These are phyloP conservation scores for Aphanomyces astaci DNA, from an alignment of 352 stramenopile genomes.

Conservation along the genomic window DNA sequence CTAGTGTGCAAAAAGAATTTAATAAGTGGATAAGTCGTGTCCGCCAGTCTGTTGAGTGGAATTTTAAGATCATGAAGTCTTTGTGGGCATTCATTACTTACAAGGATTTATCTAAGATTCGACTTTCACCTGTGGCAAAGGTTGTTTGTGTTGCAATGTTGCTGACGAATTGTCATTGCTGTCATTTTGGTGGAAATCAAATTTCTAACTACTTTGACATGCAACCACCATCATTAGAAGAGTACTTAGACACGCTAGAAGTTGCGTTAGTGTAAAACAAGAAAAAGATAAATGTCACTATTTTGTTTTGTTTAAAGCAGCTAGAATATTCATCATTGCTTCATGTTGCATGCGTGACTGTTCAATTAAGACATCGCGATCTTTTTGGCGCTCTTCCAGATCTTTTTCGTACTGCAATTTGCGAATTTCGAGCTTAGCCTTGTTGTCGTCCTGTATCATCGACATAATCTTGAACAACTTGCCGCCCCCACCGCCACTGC, in stretches of 20 bases:
- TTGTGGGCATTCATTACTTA: conserved; percentile 11
- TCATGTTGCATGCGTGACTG: background rate
- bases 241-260: background rate
- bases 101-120: conserved; percentile 4
- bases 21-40: conserved; percentile 2
- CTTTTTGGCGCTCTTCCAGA: background rate
- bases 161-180: conserved; percentile 4
- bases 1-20: background rate
- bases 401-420: background rate
- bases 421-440: no score
- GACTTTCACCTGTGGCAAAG: background rate
- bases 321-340: background rate
- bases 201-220: background rate
- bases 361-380: background rate
- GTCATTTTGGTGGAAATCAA: background rate
- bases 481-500: no score
- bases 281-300: no score
- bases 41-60: conserved; percentile 10
- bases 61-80: conserved; percentile 17
- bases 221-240: background rate
- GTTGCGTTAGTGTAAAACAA: background rate
- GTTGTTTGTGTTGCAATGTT: conserved; percentile 4
- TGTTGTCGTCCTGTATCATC: no score
- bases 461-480: no score
- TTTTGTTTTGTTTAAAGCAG: background rate